Percentiles rank a stretch among this genome's conserved stretches.
These are phyloP conservation scores for Eucalyptus decipiens DNA, from an alignment of 345 rosid genomes.

Conservation along the genomic window DNA sequence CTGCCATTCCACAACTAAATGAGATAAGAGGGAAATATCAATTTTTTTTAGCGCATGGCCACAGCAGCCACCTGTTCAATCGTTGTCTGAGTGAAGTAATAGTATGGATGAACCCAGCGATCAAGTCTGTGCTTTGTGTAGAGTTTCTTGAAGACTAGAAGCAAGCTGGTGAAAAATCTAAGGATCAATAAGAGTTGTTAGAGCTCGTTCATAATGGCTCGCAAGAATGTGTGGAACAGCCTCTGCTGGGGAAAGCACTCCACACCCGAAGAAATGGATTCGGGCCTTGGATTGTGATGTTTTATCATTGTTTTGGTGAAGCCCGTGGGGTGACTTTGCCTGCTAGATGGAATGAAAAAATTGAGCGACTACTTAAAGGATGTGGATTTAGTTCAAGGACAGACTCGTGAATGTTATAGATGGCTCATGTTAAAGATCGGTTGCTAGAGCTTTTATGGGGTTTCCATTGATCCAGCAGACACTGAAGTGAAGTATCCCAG, in stretches of 20 bases:
- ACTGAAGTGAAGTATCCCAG: conserved; percentile 4
- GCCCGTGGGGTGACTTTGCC: neutral
- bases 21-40: neutral
- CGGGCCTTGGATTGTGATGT: neutral
- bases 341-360: conserved; percentile 31
- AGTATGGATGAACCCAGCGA: neutral
- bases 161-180: neutral
- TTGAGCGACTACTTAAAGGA: conserved; percentile 20
- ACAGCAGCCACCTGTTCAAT: neutral
- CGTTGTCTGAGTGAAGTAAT: neutral
- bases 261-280: neutral
- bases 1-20: neutral
- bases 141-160: neutral
- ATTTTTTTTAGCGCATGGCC: neutral
- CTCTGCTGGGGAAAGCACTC: neutral
- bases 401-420: conserved; percentile 26
- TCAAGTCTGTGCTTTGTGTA: neutral
- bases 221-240: neutral
- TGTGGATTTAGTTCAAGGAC: conserved; percentile 46
- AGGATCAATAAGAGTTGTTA: neutral
- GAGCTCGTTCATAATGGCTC: neutral
- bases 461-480: conserved; percentile 39
- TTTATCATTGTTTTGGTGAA: neutral
- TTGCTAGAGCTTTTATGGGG: conserved; percentile 50
- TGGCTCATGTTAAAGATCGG: conserved; percentile 30